Conservation (phyloP, 1,284 basidiomycete genomes). For the Cerrena zonata region DNA sequence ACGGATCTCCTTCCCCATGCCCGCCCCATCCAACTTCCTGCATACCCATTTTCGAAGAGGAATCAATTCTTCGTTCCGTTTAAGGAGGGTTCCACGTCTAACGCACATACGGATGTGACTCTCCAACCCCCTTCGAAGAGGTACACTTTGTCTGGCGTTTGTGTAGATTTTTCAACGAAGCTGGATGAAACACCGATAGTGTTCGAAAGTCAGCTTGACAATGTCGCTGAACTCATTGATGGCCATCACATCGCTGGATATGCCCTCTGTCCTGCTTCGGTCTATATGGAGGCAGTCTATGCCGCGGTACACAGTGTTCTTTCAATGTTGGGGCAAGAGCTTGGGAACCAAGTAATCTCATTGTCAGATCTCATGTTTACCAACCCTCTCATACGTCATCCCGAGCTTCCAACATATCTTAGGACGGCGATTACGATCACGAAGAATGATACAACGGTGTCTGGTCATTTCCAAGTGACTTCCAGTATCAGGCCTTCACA, state of each 20-base stretch:
- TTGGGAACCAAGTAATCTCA: slow-evolving; percentile 31
- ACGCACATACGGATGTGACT: background rate
- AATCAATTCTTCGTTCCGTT: slow-evolving; percentile 16
- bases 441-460: background rate
- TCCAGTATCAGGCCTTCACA: slow-evolving; percentile 31
- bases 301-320: slow-evolving; percentile 37
- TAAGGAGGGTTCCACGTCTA: background rate
- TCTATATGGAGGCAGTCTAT: slow-evolving; percentile 55
- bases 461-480: slow-evolving; percentile 19
- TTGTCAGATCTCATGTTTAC: slow-evolving; percentile 44
- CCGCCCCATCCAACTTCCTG: slow-evolving; percentile 45
- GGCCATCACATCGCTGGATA: slow-evolving; percentile 56
- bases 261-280: slow-evolving; percentile 62
- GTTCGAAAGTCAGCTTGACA: slow-evolving; percentile 48
- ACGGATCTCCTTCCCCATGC: slow-evolving; percentile 35
- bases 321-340: slow-evolving; percentile 26
- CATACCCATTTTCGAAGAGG: slow-evolving; percentile 54
- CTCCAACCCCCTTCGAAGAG: slow-evolving; percentile 7
- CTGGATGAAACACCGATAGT: slow-evolving; percentile 36
- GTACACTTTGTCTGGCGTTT: slow-evolving; percentile 38
- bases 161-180: slow-evolving; percentile 38
- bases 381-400: slow-evolving; percentile 49
- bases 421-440: background rate
- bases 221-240: slow-evolving; percentile 41
- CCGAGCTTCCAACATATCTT: slow-evolving; percentile 11